Evolutionary conservation across 2,329 filamentous ascomycete genomes (phyloP).

Genomic region (Ophiostoma australiae): DNA sequence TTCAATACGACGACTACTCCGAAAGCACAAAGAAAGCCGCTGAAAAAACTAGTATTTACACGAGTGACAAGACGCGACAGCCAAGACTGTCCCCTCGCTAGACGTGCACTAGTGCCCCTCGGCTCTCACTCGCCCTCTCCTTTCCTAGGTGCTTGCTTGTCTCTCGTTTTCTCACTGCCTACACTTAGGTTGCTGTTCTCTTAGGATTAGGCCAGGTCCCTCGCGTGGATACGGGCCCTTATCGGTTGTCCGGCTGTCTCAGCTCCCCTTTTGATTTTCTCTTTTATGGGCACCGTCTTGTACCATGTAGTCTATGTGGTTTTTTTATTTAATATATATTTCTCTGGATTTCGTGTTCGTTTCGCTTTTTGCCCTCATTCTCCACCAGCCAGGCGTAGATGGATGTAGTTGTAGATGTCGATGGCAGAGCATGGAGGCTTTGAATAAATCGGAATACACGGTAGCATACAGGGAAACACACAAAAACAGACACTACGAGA

Average conservation of each 20-base stretch:
- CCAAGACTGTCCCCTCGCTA: slow-evolving; percentile 12
- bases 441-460: neutral
- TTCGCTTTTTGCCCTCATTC: slow-evolving; percentile 1
- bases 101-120: slow-evolving; percentile 8
- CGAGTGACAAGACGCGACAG: slow-evolving; percentile 10
- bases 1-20: neutral
- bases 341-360: neutral
- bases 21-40: neutral
- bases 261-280: neutral
- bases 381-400: neutral
- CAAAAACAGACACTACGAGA: neutral
- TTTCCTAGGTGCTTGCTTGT: neutral
- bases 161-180: neutral
- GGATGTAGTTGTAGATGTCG: neutral
- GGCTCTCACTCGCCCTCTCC: neutral
- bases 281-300: neutral
- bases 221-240: slow-evolving; percentile 7
- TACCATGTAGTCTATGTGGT: neutral
- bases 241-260: neutral
- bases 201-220: neutral
- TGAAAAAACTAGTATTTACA: neutral
- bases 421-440: neutral
- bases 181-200: neutral
- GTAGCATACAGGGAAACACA: neutral
- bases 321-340: neutral